Percentiles rank a stretch among this genome's conserved stretches.
Evolutionary conservation across 305 asterid species (phyloP).

Genomic region (Rubia occidens): DNA sequence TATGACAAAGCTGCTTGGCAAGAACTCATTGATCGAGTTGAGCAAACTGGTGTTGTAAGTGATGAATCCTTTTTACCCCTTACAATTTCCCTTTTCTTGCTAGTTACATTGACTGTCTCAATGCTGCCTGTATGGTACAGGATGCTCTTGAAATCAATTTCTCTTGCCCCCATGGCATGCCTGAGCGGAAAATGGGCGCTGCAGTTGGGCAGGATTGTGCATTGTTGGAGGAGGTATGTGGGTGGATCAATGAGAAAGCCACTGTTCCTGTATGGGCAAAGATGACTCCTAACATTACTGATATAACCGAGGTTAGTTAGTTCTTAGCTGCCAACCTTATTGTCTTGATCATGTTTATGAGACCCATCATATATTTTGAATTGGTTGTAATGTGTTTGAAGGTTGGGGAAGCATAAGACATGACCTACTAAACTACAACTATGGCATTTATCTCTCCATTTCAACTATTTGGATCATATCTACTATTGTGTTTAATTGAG

Average conservation of each 20-base stretch:
- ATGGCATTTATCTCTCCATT: neutral
- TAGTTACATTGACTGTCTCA: conserved; percentile 10
- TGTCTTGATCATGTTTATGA: conserved; percentile 3
- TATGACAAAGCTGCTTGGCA: conserved; percentile 82
- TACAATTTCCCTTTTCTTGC: neutral
- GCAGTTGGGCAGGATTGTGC: conserved; percentile 95
- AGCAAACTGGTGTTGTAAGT: conserved; percentile 84
- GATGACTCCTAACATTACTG: conserved; percentile 98
- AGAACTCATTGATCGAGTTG: conserved; percentile 80
- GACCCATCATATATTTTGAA: neutral
- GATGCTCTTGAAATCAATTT: conserved; percentile 87
- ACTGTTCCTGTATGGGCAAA: conserved; percentile 94
- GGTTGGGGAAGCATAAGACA: neutral
- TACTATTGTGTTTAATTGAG: neutral
- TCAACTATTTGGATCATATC: neutral
- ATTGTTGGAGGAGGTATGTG: conserved; percentile 76
- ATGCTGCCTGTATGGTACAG: conserved; percentile 28
- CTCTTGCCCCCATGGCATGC: conserved; percentile 98
- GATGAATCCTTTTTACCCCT: conserved; percentile 11
- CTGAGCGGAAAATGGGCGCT: conserved; percentile 95
- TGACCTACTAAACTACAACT: neutral
- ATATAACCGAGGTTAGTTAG: conserved; percentile 54
- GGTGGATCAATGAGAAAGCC: conserved; percentile 84
- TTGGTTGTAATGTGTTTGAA: neutral
- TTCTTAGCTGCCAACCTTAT: neutral